Evolutionary conservation across 192 early-diverging fungal genomes (phyloP).

Genomic region (Linnemannia hyalina): DNA sequence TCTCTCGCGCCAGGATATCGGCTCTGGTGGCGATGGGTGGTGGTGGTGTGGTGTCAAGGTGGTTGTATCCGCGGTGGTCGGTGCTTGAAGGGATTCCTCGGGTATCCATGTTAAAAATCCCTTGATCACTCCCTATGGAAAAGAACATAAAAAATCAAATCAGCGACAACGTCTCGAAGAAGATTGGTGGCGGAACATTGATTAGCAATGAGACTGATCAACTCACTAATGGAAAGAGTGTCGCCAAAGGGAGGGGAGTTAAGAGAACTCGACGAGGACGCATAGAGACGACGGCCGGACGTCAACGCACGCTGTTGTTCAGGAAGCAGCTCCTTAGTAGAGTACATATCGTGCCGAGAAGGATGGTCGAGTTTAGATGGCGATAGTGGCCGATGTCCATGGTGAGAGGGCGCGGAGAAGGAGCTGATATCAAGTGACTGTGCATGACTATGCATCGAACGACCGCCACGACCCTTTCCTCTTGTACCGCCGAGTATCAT

Average conservation of each 20-base stretch:
- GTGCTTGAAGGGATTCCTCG: not conserved
- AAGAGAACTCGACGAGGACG: not conserved
- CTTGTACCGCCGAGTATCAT: not conserved
- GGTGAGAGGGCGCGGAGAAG: not conserved
- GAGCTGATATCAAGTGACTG: constrained; percentile 31
- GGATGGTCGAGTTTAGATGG: not conserved
- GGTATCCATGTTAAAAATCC: not conserved
- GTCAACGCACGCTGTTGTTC: not conserved
- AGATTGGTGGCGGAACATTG: not conserved
- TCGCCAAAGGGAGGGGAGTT: not conserved
- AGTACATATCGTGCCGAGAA: not conserved
- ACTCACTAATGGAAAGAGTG: not conserved
- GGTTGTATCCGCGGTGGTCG: not conserved
- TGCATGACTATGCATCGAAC: constrained; percentile 22
- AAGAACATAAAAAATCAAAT: not conserved
- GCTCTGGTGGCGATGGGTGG: not conserved
- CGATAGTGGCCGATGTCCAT: not conserved
- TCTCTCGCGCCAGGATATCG: not conserved
- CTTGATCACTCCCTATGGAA: not conserved
- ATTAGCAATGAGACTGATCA: not conserved
- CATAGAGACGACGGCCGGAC: not conserved
- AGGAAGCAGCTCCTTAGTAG: not conserved
- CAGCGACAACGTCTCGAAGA: not conserved
- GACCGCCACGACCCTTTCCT: not conserved
- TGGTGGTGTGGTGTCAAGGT: not conserved